phyloP scores from a whole-genome alignment of 768 basidiomycete species.

The Calvatia gigantea region DNA sequence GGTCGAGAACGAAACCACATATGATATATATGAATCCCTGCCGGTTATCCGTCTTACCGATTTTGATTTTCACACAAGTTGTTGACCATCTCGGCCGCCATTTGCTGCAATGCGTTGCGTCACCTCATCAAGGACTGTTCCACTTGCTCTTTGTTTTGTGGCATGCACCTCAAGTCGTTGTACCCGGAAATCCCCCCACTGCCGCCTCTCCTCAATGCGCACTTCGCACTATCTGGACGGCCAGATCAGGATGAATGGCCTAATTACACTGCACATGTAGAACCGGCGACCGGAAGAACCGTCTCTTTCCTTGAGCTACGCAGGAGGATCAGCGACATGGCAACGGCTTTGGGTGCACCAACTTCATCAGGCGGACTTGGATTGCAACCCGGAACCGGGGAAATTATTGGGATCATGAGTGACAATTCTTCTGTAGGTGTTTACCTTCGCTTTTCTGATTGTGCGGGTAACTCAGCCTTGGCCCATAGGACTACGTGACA shows the following conservation, averaged over 20 bases:
- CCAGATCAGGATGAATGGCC: constrained; percentile 51
- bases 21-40: not conserved
- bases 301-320: constrained; percentile 45
- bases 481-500: constrained; percentile 29
- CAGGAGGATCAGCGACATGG: constrained; percentile 47
- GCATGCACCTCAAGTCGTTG: constrained; percentile 55
- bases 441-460: not conserved
- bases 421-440: constrained; percentile 60
- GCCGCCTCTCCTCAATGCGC: constrained; percentile 48
- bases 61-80: constrained; percentile 3
- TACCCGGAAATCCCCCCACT: constrained; percentile 47
- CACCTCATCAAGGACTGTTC: not conserved
- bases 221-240: constrained; percentile 50
- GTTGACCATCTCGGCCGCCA: not conserved
- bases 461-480: not conserved
- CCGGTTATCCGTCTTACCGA: not conserved
- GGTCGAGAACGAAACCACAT: not conserved
- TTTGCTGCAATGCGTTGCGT: no score
- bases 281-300: constrained; percentile 45
- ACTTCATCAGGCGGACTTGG: constrained; percentile 51
- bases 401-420: constrained; percentile 66
- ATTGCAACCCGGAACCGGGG: constrained; percentile 39
- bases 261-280: constrained; percentile 52
- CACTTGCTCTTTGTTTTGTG: not conserved
- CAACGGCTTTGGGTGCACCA: constrained; percentile 50